Conservation (phyloP, 225 moss, liverwort and hornwort genomes). For the Pseudisothecium myosuroides region DNA sequence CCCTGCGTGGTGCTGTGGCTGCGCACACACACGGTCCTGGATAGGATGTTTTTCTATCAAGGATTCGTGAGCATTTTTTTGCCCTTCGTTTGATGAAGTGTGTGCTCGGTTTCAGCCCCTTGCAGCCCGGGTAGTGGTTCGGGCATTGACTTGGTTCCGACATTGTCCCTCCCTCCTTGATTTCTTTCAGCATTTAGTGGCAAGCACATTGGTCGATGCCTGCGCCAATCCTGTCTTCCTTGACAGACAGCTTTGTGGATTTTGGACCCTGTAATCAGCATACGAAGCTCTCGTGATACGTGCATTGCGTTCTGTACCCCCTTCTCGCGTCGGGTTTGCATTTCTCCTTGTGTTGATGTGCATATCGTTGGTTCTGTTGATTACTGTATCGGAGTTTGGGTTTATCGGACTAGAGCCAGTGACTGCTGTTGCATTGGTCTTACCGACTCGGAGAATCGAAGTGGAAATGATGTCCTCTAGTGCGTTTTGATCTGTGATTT, state of each 20-base stretch:
- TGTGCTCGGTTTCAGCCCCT: slow-evolving; percentile 43
- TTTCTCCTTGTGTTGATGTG: not conserved
- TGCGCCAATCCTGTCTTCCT: not conserved
- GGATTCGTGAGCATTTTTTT: not conserved
- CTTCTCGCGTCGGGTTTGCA: too few relatives aligned
- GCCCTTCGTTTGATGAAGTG: not conserved
- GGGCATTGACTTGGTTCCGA: slow-evolving; percentile 86
- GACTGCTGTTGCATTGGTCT: not conserved
- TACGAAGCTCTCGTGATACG: not conserved
- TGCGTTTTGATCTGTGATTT: too few relatives aligned
- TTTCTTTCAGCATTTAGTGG: not conserved
- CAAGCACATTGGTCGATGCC: not conserved
- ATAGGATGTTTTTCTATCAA: not conserved
- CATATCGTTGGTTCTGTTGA: too few relatives aligned
- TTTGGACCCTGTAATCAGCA: slow-evolving; percentile 4
- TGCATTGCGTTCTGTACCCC: not conserved
- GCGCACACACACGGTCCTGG: not conserved
- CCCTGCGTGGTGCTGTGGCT: slow-evolving; percentile 36
- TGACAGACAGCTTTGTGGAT: slow-evolving; percentile 1
- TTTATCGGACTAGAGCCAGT: not conserved
- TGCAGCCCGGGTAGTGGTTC: slow-evolving; percentile 89
- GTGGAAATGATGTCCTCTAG: not conserved
- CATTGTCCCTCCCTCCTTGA: not conserved
- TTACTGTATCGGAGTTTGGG: too few relatives aligned
- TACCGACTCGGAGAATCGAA: not conserved